A percentile compares a stretch with the other conserved stretches of the same genome.
Evolutionary conservation across 805 yeast species (phyloP).

Genomic region (Blastobotrys parvus): DNA sequence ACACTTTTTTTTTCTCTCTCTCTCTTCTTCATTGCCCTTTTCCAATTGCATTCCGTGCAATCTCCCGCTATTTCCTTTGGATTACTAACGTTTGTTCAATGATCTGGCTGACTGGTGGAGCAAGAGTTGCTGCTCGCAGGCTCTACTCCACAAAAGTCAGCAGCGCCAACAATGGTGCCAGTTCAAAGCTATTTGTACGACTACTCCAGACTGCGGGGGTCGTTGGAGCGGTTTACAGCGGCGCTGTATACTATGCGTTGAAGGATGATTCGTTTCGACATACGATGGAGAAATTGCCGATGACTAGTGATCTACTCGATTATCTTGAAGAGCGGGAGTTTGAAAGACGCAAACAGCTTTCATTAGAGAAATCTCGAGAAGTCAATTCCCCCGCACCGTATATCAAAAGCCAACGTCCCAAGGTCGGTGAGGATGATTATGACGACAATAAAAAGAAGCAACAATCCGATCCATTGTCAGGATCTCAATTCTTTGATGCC

Average conservation of each 20-base stretch:
- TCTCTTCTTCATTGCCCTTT: no score
- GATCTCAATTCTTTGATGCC: constrained; percentile 19
- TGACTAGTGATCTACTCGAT: constrained; percentile 14
- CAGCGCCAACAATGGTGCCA: no score
- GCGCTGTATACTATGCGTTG: constrained; percentile 1
- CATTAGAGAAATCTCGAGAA: neutral
- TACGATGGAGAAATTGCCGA: constrained; percentile 13
- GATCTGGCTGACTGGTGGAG: no score
- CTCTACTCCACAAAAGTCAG: no score
- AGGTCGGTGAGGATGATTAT: neutral
- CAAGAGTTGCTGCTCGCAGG: no score
- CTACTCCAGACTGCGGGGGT: no score
- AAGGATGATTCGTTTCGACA: constrained; percentile 3
- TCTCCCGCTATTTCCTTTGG: no score
- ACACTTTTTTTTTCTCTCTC: no score
- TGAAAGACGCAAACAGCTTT: neutral
- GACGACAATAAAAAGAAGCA: neutral
- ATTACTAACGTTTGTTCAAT: no score
- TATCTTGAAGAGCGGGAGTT: constrained; percentile 15
- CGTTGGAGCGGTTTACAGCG: neutral
- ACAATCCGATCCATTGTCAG: constrained; percentile 15
- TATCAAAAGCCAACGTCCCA: constrained; percentile 6
- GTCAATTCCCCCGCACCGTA: constrained; percentile 10
- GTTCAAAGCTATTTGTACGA: no score
- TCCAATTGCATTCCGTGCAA: no score